Evolutionary conservation across 2,329 filamentous ascomycete genomes (phyloP), one percentile per base, ranked within the genome.

Genomic region (Pseudogymnoascus sp.): DNA sequence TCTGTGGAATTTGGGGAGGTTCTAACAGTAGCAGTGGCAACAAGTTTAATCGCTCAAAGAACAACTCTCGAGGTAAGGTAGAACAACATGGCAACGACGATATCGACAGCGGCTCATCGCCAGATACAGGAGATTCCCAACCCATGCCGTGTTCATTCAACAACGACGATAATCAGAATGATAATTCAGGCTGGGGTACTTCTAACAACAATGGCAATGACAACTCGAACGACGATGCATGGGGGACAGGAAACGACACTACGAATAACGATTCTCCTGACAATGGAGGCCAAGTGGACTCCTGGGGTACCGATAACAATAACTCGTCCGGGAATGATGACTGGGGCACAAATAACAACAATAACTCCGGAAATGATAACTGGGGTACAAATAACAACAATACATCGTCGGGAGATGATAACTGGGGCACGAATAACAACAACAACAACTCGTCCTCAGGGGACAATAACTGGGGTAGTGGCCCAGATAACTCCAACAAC

Each of bases 321-420:
- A 65, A 33, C 33, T 63, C 55, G 9, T 17, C 29, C 4, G 60
- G 58, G n/a, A 61, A 55, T 48, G 33, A 62, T 48, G 60, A 62
- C 41, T 60, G 48, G 41, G 62, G 60, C 38, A 61, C 59, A 51
- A 38, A 60, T 42, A 42, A 48, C 12, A 65, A 64, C 51, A 58
- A 48, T 44, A 59, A 58, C 5, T 17, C 41, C 3, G 59, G 59
- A 5, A 15, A 55, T 33, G 51, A 39, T 27, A 33, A 42, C 27
- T 25, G 13, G 33, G 61, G 48, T 21, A 27, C 59, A 6, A 60
- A 41, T 25, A 62, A 65, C 38, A 62, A 63, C 39, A 35, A 58
- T 12, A 12, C 55, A 17, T 36, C 63, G 7, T 58, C 48, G 6
- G 60, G 58, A 35, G 58, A 58, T 5, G 41, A 62, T 27, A 58